phyloP scores from a whole-genome alignment of 306 rosid species.

The Acacia confusa region DNA sequence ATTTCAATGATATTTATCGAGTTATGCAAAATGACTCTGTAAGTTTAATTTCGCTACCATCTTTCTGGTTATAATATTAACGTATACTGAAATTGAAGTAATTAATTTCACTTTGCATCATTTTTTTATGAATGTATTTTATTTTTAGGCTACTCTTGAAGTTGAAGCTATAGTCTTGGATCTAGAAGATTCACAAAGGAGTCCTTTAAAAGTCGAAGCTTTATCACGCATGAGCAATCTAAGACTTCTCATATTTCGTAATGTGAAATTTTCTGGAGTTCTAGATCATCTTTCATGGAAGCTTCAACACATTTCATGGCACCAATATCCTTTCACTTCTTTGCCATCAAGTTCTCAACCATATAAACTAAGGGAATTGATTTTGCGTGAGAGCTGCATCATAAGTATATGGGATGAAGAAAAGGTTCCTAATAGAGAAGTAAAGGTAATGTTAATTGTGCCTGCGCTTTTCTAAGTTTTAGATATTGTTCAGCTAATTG shows the following conservation, averaged over 20 bases:
- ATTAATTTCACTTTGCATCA: neutral
- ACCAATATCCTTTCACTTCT: neutral
- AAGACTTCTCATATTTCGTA: neutral
- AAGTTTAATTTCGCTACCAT: neutral
- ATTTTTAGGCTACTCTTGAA: neutral
- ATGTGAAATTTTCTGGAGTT: neutral
- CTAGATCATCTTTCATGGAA: accelerated
- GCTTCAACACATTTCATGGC: neutral
- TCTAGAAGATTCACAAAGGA: neutral
- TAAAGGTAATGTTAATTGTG: neutral
- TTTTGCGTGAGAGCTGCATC: neutral
- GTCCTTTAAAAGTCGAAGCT: neutral
- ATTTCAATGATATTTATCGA: neutral
- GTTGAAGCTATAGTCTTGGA: neutral
- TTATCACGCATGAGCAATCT: neutral
- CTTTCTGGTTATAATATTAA: neutral
- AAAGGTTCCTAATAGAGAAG: neutral
- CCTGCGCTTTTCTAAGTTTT: neutral
- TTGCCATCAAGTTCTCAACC: neutral
- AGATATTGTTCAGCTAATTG: neutral
- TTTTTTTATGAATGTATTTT: neutral
- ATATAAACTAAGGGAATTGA: neutral
- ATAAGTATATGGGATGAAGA: neutral
- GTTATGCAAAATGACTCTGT: neutral
- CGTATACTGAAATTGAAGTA: neutral